Conservation (phyloP, 129 eudicot species). For the Solidago caesia region DNA sequence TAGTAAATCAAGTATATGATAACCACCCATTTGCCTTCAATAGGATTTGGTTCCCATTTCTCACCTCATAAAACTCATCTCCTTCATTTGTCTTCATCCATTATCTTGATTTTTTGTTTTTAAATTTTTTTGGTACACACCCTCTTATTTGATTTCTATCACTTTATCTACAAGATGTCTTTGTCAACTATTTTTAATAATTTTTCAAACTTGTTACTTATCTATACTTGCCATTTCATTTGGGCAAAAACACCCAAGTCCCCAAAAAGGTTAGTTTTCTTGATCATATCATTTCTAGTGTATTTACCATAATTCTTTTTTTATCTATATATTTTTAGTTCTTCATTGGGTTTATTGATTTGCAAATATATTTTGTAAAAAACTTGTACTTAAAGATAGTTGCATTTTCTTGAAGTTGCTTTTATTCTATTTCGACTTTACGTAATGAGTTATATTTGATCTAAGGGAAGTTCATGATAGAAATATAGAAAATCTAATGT, state of each 20-base stretch:
- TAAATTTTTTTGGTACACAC: constrained; percentile 33
- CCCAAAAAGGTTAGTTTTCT: constrained; percentile 30
- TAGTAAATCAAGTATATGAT: constrained; percentile 25
- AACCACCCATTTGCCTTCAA: constrained; percentile 27
- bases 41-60: constrained; percentile 30
- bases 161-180: constrained; percentile 34
- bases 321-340: constrained; percentile 1
- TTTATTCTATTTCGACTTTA: background rate
- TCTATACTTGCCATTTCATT: constrained; percentile 31
- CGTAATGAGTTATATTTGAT: background rate
- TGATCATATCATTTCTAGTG: background rate
- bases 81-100: constrained; percentile 34
- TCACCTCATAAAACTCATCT: constrained; percentile 44
- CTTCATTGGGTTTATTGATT: constrained; percentile 5
- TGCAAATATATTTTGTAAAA: background rate
- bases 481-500: background rate
- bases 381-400: background rate
- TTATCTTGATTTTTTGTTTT: constrained; percentile 21
- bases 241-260: constrained; percentile 32
- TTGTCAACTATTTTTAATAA: constrained; percentile 25
- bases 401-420: constrained; percentile 13
- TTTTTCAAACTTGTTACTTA: constrained; percentile 21
- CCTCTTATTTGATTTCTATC: constrained; percentile 29
- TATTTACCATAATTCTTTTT: constrained; percentile 10
- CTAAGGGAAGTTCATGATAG: background rate